These are phyloP conservation scores for Blastobotrys aristatus DNA, from an alignment of 1,139 yeast genomes.

Conservation along the genomic window DNA sequence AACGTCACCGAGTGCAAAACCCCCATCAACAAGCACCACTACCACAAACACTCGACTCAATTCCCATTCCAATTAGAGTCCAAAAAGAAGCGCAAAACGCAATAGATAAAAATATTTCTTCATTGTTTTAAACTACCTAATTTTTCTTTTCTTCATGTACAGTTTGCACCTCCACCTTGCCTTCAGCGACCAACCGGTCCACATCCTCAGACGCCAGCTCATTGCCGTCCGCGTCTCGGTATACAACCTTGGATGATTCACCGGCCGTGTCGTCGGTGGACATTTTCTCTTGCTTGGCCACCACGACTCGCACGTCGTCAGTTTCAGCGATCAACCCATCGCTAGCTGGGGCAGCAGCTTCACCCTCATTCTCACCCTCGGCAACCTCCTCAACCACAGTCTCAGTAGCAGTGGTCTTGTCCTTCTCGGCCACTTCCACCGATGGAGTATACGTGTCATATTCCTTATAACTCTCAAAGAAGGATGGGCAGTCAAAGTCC, in stretches of 20 bases:
- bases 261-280: slow-evolving; percentile 10
- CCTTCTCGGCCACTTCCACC: slow-evolving; percentile 8
- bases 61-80: neutral
- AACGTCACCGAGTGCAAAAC: neutral
- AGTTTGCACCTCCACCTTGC: slow-evolving; percentile 22
- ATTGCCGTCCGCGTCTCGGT: slow-evolving; percentile 34
- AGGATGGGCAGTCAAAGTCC: slow-evolving; percentile 81
- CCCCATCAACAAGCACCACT: neutral
- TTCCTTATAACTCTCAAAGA: slow-evolving; percentile 36
- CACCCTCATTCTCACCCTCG: slow-evolving; percentile 19
- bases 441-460: slow-evolving; percentile 22
- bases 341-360: slow-evolving; percentile 19
- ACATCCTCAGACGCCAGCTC: slow-evolving; percentile 30
- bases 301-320: slow-evolving; percentile 10
- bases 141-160: slow-evolving; percentile 10
- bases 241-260: slow-evolving; percentile 23
- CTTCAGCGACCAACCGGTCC: slow-evolving; percentile 24
- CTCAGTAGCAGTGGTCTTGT: slow-evolving; percentile 10
- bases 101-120: too few relatives aligned
- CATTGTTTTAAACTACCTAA: too few relatives aligned
- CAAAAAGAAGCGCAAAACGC: too few relatives aligned
- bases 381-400: slow-evolving; percentile 14
- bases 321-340: slow-evolving; percentile 20
- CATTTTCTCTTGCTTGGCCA: slow-evolving; percentile 8
- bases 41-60: neutral